phyloP scores from a whole-genome alignment of 2,329 filamentous ascomycete species.

The Botrytis fragariae region DNA sequence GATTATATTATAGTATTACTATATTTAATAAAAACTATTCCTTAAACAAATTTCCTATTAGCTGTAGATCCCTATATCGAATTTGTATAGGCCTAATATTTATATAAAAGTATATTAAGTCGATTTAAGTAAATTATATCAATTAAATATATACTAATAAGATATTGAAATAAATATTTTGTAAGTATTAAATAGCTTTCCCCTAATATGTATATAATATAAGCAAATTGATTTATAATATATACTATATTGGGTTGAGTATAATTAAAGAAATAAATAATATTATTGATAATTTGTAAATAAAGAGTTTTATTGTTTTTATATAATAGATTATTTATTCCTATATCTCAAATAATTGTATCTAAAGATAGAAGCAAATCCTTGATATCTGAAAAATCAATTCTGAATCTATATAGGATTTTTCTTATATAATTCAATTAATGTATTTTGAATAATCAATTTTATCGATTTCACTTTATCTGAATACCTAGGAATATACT shows the following conservation, averaged over 20 bases:
- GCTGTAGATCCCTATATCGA: rapidly evolving
- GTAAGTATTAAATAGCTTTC: background rate
- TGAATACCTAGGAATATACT: too few species aligned
- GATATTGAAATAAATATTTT: background rate
- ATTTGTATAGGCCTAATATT: background rate
- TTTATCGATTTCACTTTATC: too few species aligned
- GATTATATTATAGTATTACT: too few species aligned
- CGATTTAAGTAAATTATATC: background rate
- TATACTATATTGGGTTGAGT: background rate
- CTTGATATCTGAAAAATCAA: too few species aligned
- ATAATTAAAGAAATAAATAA: too few species aligned
- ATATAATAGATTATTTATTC: too few species aligned
- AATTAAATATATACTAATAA: background rate
- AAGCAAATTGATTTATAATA: rapidly evolving
- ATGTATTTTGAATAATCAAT: too few species aligned
- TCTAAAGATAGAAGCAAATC: too few species aligned
- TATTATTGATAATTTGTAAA: background rate
- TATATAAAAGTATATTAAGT: background rate
- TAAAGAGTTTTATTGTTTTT: background rate
- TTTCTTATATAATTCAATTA: too few species aligned
- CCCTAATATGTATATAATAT: background rate
- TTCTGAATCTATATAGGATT: too few species aligned
- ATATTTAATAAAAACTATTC: background rate
- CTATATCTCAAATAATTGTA: too few species aligned
- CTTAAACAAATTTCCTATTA: background rate